Evolutionary conservation across 1,139 yeast genomes (phyloP), one percentile per base, ranked within the genome.

Genomic region (Taphrina populina): DNA sequence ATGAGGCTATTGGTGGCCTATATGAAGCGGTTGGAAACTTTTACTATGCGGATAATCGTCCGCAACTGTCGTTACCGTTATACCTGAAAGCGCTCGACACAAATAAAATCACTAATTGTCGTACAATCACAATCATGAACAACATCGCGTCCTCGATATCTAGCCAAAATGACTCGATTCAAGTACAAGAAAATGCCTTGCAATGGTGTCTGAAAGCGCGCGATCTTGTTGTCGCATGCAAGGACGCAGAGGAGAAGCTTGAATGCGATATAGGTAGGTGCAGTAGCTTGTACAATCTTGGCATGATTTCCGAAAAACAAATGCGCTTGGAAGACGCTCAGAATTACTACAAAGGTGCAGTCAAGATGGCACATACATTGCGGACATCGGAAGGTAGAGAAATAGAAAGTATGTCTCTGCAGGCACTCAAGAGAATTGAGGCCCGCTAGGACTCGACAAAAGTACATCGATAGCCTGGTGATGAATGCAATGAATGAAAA

Each of bases 101-200:
- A 15, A 33, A 15, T 15, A 13, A 21, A 5, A 26, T 21, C 7
- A 30, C 45, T 11, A 32, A 32, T 24, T 49, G 54, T 32, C 54
- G 34, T 4, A 39, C 54, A 2, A 41, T 49, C 17, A 39, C 44
- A 32, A 29, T 49, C 23, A 49, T 49, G 54, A 49, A 49, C 29
- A 49, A 49, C 23, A 41, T 49, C 17, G 54, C 54, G 8, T 49
- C 54, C 6, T 19, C 54, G 17, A 32, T 49, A 24, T 49, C 54
- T 7, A 36, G 45, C 10, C 46, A 37, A 20, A 49, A 46, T 27
- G 8, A 7, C 4, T 26, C 27, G 11, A 15, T 39, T 1, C 46
- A 29, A 13, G 44, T 49, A 10, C 54, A 49, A 13, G 54, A 49
- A 24, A 49, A 49, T 24, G 54, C 54, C 11, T 35, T 15, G 26